Evolutionary conservation across 2,329 filamentous ascomycete genomes (phyloP), one percentile per base, ranked within the genome.

Genomic region (Penicillium crustosum): DNA sequence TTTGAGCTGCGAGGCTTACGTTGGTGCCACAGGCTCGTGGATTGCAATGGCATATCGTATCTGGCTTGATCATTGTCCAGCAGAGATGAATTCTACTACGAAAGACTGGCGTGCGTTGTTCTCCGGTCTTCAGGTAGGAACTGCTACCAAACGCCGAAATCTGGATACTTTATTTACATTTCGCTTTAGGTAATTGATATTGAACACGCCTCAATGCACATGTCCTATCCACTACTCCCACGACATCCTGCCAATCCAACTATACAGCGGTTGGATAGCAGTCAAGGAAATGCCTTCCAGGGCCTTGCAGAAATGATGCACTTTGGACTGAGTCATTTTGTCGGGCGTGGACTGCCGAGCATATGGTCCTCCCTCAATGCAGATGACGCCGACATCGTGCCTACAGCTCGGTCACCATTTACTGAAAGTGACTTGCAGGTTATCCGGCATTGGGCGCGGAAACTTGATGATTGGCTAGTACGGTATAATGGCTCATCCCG

Each of bases 201-300:
- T 10, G 68, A 71, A 52, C 68, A 71, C 50, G 68, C 68, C 9
- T 71, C 68, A 5, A 70, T 71, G 61, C 68, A 71, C 27, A 68
- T 71, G 67, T 69, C 67, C 10, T 66, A 67, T 25, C 68, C 68
- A 29, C 55, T 71, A 17, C 50, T 71, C 10, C 68, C 68, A 12
- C 61, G 60, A 27, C 64, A 70, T 19, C 65, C 68, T 25, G 64
- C 65, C 15, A 60, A 53, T 38, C 56, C 59, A 25, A 57, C 53
- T n/a, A 58, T 69, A 2, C 63, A 65, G 38, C 49, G 59, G 9
- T 41, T 66, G 10, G 63, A 68, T 21, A 61, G 56, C 10, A 58
- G 66, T 9, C 57, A 68, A 52, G 65, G 59, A 9, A 61, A 64
- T 51, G 68, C 68, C 9, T 70, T 67, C 33, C 68, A 67, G 13